A percentile compares a stretch with the other conserved stretches of the same genome.
These are phyloP conservation scores for Aureobasidium sp. DNA, from an alignment of 2,329 filamentous ascomycete genomes.

Conservation along the genomic window DNA sequence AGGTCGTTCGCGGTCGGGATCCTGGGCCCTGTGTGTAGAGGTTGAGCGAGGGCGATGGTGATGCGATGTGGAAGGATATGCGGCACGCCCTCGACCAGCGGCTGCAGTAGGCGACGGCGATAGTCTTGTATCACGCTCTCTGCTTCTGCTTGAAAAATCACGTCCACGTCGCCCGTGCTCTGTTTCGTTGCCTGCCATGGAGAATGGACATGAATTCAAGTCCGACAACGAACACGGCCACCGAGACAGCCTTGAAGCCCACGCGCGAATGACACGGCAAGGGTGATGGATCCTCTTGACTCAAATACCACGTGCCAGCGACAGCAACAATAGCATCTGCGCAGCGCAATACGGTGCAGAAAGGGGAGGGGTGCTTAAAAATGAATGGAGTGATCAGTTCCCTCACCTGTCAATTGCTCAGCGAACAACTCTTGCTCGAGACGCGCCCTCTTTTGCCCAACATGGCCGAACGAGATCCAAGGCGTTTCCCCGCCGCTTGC, in stretches of 20 bases:
- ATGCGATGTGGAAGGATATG: conserved; percentile 10
- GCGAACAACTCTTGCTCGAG: conserved; percentile 5
- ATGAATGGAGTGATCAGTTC: conserved; percentile 3
- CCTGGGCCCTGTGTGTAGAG: conserved; percentile 4
- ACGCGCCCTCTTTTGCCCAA: conserved; percentile 10
- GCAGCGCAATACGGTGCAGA: background rate
- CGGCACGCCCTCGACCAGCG: conserved; percentile 3
- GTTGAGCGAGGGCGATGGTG: conserved; percentile 14
- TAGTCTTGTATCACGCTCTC: conserved; percentile 10
- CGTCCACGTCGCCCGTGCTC: conserved; percentile 13
- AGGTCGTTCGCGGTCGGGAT: background rate
- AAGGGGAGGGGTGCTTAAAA: background rate
- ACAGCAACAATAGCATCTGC: conserved; percentile 5
- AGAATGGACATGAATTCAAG: conserved; percentile 12
- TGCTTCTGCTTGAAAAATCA: conserved; percentile 15
- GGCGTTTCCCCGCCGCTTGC: conserved; percentile 12
- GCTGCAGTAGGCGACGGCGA: conserved; percentile 10
- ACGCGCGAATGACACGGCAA: conserved; percentile 10
- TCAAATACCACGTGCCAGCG: conserved; percentile 10
- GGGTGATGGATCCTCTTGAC: background rate
- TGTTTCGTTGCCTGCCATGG: conserved; percentile 16
- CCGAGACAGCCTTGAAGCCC: conserved; percentile 15
- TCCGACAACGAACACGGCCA: conserved; percentile 10
- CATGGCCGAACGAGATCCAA: conserved; percentile 2
- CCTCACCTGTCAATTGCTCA: conserved; percentile 14